These are phyloP conservation scores for Vigna reflexopilosa DNA, from an alignment of 306 rosid species.

Conservation along the genomic window DNA sequence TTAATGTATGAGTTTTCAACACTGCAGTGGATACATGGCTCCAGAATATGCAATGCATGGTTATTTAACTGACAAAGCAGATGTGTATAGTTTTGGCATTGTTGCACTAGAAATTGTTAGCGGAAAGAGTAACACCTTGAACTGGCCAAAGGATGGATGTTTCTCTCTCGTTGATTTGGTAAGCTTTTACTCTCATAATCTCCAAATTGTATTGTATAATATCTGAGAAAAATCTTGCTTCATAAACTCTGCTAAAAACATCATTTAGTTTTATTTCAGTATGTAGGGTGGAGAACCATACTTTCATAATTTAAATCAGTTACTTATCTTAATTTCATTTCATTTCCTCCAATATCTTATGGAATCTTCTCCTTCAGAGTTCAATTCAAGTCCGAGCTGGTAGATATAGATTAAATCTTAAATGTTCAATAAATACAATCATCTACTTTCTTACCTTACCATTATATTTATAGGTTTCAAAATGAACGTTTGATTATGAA, in stretches of 20 bases:
- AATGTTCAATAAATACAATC: too few species aligned
- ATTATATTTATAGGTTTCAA: too few species aligned
- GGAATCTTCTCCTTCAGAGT: too few species aligned
- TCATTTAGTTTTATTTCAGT: not conserved
- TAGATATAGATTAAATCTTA: too few species aligned
- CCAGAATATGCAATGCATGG: constrained; percentile 79
- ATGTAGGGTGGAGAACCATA: too few species aligned
- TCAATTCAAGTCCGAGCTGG: too few species aligned
- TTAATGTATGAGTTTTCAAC: constrained; percentile 27
- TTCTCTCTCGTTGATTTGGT: constrained; percentile 69
- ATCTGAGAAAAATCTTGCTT: not conserved
- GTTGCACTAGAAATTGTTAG: constrained; percentile 74
- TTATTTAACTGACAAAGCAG: constrained; percentile 76
- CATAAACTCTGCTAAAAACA: not conserved
- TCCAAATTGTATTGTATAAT: constrained; percentile 2
- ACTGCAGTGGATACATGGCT: constrained; percentile 62
- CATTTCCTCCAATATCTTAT: too few species aligned
- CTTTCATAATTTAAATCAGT: too few species aligned
- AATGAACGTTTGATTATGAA: too few species aligned
- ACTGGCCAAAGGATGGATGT: constrained; percentile 52
- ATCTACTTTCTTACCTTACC: too few species aligned
- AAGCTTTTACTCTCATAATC: constrained; percentile 3
- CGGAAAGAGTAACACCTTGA: constrained; percentile 65
- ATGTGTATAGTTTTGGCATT: constrained; percentile 84
- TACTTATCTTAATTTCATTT: too few species aligned